These are phyloP conservation scores for Mortierella sp. DNA, from an alignment of 371 early-diverging fungal genomes.

Conservation along the genomic window DNA sequence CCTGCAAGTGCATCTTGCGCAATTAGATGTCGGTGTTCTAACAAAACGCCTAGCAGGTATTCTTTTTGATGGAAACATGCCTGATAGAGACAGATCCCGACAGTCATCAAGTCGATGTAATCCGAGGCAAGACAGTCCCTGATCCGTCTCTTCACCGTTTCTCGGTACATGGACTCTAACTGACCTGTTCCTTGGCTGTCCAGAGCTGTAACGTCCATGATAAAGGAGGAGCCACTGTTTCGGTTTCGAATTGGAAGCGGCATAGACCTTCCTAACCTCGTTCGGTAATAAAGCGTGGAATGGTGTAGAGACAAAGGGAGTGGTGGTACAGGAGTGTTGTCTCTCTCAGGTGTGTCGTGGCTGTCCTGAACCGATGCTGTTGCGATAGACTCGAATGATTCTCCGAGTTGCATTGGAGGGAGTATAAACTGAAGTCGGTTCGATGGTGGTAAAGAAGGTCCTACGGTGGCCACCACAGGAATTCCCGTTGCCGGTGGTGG, in stretches of 20 bases:
- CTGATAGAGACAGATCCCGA: slow-evolving; percentile 48
- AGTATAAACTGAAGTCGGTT: slow-evolving; percentile 28
- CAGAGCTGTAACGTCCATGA: no score
- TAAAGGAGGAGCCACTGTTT: no score
- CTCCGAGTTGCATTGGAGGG: slow-evolving; percentile 39
- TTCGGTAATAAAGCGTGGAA: no score
- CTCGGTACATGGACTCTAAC: slow-evolving; percentile 9
- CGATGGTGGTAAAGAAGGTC: slow-evolving; percentile 19
- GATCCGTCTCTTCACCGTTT: slow-evolving; percentile 17
- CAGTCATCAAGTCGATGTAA: slow-evolving; percentile 42
- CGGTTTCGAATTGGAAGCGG: slow-evolving; percentile 25
- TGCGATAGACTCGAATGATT: slow-evolving; percentile 29
- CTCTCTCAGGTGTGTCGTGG: no score
- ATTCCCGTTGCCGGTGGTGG: no score
- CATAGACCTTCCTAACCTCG: slow-evolving; percentile 9
- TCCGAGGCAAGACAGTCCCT: slow-evolving; percentile 33
- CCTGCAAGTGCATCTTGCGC: slow-evolving; percentile 49
- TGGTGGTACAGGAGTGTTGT: no score
- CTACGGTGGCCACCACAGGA: neutral
- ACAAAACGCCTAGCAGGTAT: slow-evolving; percentile 14
- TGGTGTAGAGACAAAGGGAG: no score
- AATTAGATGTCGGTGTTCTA: slow-evolving; percentile 40
- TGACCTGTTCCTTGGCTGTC: no score
- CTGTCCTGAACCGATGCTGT: neutral
- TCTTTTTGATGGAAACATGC: slow-evolving; percentile 45